Percentiles rank a stretch among this genome's conserved stretches.
Evolutionary conservation across 345 rosid genomes (phyloP).

Genomic region (Syzygium grande): DNA sequence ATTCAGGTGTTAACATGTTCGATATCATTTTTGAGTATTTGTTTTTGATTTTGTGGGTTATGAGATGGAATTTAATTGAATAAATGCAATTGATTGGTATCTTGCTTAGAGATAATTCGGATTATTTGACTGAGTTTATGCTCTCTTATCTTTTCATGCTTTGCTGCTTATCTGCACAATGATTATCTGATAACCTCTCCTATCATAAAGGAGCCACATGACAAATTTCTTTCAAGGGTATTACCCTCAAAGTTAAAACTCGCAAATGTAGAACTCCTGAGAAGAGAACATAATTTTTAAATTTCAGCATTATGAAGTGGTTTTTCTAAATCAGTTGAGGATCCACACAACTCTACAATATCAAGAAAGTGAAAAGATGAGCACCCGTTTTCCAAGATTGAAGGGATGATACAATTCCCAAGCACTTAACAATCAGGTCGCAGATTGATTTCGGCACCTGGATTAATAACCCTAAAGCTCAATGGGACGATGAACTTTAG

Average conservation of each 20-base stretch:
- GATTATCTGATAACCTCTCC: constrained; percentile 50
- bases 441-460: neutral
- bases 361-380: neutral
- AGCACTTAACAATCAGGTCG: neutral
- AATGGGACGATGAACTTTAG: no score
- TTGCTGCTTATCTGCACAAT: constrained; percentile 65
- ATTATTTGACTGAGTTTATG: neutral
- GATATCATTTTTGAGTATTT: no score
- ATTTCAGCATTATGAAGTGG: neutral
- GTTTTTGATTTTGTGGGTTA: neutral
- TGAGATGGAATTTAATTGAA: no score
- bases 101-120: neutral
- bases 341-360: neutral
- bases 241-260: neutral
- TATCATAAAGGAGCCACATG: constrained; percentile 60
- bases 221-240: constrained; percentile 39
- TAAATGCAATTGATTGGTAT: neutral
- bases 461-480: neutral
- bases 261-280: neutral
- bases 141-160: neutral
- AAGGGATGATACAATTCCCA: neutral
- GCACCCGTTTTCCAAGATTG: neutral
- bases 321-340: neutral
- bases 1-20: no score
- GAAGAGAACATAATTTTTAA: neutral